Percentiles rank a stretch among this genome's conserved stretches.
Conservation (phyloP, 495 filamentous ascomycete species). For the Coniosporium apollinis region DNA sequence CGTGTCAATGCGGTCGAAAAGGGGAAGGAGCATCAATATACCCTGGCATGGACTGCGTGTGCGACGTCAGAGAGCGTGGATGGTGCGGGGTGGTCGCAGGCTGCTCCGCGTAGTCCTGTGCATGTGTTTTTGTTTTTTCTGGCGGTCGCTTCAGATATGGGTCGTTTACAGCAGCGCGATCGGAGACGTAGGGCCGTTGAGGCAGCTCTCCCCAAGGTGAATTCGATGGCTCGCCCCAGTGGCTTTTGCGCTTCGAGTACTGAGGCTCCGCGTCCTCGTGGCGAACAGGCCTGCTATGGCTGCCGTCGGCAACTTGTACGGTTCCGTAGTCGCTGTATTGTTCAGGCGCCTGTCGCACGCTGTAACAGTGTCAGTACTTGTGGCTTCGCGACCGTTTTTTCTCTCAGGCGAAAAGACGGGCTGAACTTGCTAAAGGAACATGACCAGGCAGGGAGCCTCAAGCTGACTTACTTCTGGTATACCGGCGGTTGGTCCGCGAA, state of each 20-base stretch:
- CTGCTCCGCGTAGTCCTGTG: not conserved
- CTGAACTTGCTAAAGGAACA: not conserved
- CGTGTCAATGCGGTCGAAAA: too few relatives aligned
- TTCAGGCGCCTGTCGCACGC: too few relatives aligned
- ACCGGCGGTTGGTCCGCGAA: not conserved
- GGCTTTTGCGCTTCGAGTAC: not conserved
- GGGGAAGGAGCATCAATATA: not conserved
- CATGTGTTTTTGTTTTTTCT: too few relatives aligned
- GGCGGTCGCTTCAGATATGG: too few relatives aligned
- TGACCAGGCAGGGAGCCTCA: too few relatives aligned
- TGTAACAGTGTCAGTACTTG: not conserved
- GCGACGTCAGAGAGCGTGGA: not conserved
- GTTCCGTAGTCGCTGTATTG: too few relatives aligned
- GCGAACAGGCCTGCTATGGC: too few relatives aligned
- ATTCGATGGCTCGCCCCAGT: not conserved
- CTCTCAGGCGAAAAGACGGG: not conserved
- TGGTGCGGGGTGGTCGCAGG: not conserved
- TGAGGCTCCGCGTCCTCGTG: too few relatives aligned
- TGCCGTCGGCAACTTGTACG: too few relatives aligned
- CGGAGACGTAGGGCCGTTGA: not conserved
- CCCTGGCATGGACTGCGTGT: not conserved
- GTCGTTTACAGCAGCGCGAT: not conserved
- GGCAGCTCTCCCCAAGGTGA: constrained; percentile 1
- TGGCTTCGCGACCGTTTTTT: not conserved
- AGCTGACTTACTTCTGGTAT: not conserved